Percentiles rank a stretch among this genome's conserved stretches.
Conservation (phyloP, 257 asterid genomes). For the Solanum pennellii region DNA sequence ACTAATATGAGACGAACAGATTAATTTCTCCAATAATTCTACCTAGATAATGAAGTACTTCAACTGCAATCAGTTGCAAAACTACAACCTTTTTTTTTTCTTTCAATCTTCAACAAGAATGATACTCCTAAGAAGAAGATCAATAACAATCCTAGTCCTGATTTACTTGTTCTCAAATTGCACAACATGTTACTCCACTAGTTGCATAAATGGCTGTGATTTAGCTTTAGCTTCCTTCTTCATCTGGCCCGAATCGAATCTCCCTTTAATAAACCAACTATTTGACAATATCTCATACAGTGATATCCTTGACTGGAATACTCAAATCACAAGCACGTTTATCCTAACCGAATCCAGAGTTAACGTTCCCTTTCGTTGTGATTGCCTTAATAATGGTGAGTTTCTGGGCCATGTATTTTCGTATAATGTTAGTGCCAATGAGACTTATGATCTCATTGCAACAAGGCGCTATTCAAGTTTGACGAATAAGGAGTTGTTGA, state of each 20-base stretch:
- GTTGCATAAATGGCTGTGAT: not conserved
- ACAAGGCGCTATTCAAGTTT: not conserved
- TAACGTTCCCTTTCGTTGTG: not conserved
- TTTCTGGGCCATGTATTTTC: not conserved
- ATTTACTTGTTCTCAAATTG: not conserved
- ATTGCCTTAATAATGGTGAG: not conserved
- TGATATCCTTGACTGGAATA: not conserved
- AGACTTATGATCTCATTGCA: not conserved
- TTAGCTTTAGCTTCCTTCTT: not conserved
- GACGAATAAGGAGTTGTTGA: not conserved
- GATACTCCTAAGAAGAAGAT: not conserved
- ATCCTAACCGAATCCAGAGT: not conserved
- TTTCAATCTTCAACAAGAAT: not conserved
- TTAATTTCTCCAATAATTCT: too few species aligned
- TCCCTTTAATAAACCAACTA: not conserved
- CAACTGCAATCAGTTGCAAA: not conserved
- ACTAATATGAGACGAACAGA: accelerated
- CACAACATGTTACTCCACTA: not conserved
- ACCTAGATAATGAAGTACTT: too few species aligned
- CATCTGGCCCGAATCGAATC: not conserved
- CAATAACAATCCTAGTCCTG: not conserved
- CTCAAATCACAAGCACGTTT: not conserved
- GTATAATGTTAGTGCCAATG: not conserved
- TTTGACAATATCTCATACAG: not conserved
- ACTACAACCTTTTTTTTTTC: not conserved